A percentile compares a stretch with the other conserved stretches of the same genome.
Conservation (phyloP, 768 basidiomycete species). For the Suillus ampliporus region DNA sequence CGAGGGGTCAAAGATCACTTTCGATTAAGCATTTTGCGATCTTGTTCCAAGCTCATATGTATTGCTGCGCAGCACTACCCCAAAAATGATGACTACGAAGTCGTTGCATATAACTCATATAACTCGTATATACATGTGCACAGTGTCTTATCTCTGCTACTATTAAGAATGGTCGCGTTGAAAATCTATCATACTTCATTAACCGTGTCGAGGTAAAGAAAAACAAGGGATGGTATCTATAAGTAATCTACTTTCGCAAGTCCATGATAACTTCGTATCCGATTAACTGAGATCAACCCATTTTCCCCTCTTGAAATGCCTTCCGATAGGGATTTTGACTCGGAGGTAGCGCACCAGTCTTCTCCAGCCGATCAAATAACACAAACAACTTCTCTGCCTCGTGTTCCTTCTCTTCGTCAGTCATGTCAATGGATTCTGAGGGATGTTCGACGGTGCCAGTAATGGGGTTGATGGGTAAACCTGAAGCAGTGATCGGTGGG, state of each 20-base stretch:
- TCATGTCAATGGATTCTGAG: constrained; percentile 65
- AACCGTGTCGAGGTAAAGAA: background rate
- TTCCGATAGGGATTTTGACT: constrained; percentile 75
- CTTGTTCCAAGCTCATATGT: background rate
- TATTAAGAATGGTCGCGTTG: too few relatives aligned
- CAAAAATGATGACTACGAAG: background rate
- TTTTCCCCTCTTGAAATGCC: constrained; percentile 52
- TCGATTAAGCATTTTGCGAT: constrained; percentile 30
- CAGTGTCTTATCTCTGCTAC: background rate
- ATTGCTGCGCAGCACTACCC: background rate
- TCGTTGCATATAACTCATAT: constrained; percentile 7
- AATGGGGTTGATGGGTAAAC: constrained; percentile 76
- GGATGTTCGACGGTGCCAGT: constrained; percentile 69
- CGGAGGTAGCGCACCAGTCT: constrained; percentile 68
- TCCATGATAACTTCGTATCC: background rate
- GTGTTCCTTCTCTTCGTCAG: constrained; percentile 92
- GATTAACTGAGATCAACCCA: constrained; percentile 3
- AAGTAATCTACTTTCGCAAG: background rate
- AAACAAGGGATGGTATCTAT: background rate
- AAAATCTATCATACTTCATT: constrained; percentile 3
- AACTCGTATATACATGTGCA: constrained; percentile 2
- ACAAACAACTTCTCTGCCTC: constrained; percentile 94
- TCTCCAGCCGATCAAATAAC: constrained; percentile 89
- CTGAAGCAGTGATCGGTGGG: constrained; percentile 39
- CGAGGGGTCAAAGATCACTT: constrained; percentile 60